Base-by-base conservation (phyloP, 768 basidiomycete species). In the Boletus tomentosulus region DNA sequence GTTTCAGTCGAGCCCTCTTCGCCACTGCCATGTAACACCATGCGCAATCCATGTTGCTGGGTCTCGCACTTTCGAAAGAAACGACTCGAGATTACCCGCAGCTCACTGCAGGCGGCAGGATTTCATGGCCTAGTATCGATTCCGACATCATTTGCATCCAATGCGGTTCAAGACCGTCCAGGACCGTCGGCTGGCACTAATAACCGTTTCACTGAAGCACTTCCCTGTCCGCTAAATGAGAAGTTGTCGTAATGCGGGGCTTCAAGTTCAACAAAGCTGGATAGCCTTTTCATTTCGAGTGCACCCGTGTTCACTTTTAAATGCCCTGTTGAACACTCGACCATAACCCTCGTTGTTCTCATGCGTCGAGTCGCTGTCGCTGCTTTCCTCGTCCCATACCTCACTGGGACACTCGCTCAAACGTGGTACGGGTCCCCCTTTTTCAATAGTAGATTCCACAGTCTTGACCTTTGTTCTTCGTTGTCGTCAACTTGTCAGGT, bases 401-500 rank as follows among this genome's bases (percentile, higher is more conserved):
- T 66, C 41, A 46, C 49, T 13, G 46, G 47, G 27, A 53, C 49
- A 16, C 48, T 62, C 16, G 67, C 68, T 19, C 62, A 69, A 48
- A 70, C 69, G 59, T 70, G 69, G 68, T 69, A 47, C 13, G 66
- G 4, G 2, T 8, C 3, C 6, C 30, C 33, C 6, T 34, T n/a
- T 6, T 47, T 4, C 19, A 46, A 25, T 11, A 8, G 10, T 9
- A 19, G 0, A 16, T 39, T 39, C 41, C 25, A 38, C 12, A n/a
- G 9, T 39, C 9, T 9, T 53, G 42, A 31, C 31, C 31, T 31
- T 10, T 31, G 37, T 38, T n/a, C 7, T 38, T 15, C 35, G 15
- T 38, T 8, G 3, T 38, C 37, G 37, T 38, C 37, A n/a, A 38
- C 15, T 19, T 35, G 4, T 44, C 47, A 83, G 81, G 82, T 83